These are phyloP conservation scores for Copromyces sp. DNA, from an alignment of 495 filamentous ascomycete genomes.

Conservation along the genomic window DNA sequence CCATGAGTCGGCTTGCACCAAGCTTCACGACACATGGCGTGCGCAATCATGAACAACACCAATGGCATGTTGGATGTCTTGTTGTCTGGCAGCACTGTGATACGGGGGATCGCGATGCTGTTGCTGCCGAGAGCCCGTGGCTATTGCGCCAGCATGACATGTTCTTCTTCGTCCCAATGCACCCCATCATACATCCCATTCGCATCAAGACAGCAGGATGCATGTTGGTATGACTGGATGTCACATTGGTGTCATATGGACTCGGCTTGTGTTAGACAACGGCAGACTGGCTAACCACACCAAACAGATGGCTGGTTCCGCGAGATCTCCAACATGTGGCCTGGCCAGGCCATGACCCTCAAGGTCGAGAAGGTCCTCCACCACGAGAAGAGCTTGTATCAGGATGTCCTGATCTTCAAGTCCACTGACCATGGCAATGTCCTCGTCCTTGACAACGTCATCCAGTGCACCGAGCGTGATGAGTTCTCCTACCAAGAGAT, in stretches of 20 bases:
- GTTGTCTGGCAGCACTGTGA: neutral
- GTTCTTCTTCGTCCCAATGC: neutral
- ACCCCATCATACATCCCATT: neutral
- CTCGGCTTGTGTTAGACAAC: neutral
- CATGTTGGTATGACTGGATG: neutral
- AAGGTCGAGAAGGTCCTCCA: slow-evolving; percentile 96
- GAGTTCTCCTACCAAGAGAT: slow-evolving; percentile 99
- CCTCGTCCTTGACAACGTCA: slow-evolving; percentile 97
- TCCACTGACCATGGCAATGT: slow-evolving; percentile 93
- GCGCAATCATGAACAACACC: neutral
- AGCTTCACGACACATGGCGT: neutral
- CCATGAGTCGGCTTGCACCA: neutral
- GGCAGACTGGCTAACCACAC: neutral
- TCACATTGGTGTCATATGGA: neutral
- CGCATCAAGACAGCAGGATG: neutral
- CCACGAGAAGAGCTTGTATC: slow-evolving; percentile 98
- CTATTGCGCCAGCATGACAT: neutral
- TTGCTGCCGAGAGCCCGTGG: neutral
- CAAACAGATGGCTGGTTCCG: slow-evolving; percentile 95
- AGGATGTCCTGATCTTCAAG: slow-evolving; percentile 97
- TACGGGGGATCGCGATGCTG: neutral
- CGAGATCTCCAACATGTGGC: slow-evolving; percentile 96
- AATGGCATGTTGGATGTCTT: neutral
- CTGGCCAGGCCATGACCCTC: slow-evolving; percentile 96
- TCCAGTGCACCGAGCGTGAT: slow-evolving; percentile 95